Conservation (phyloP, 805 yeast genomes). For the Metschnikowia aberdeeniae region DNA sequence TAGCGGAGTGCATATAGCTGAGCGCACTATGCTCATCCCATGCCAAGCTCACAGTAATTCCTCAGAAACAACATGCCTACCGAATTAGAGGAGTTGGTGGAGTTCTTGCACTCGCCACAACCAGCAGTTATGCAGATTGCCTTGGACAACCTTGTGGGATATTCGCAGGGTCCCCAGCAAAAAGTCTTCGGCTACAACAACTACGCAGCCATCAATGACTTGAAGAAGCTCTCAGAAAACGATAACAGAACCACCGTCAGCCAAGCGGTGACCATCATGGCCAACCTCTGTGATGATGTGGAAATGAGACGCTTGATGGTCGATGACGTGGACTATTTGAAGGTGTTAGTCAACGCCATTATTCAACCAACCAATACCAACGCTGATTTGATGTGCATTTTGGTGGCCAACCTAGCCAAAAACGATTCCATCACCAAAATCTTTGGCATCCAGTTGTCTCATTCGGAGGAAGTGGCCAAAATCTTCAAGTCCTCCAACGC, state of each 20-base stretch:
- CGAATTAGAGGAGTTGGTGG: slow-evolving; percentile 56
- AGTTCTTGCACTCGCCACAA: slow-evolving; percentile 76
- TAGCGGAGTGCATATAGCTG: background rate
- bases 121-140: slow-evolving; percentile 81
- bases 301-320: slow-evolving; percentile 62
- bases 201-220: slow-evolving; percentile 65
- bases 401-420: slow-evolving; percentile 83
- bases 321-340: slow-evolving; percentile 54
- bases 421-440: slow-evolving; percentile 57
- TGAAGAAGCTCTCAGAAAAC: slow-evolving; percentile 56
- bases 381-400: slow-evolving; percentile 79
- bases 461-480: slow-evolving; percentile 35
- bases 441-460: slow-evolving; percentile 36
- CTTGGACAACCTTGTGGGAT: slow-evolving; percentile 76
- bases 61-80: slow-evolving; percentile 33
- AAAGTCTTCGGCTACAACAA: slow-evolving; percentile 66
- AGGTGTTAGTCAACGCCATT: slow-evolving; percentile 46
- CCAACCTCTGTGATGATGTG: slow-evolving; percentile 73
- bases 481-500: slow-evolving; percentile 54
- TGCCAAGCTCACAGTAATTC: background rate
- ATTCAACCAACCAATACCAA: slow-evolving; percentile 54
- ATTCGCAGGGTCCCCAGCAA: slow-evolving; percentile 66
- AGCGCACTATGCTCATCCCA: slow-evolving; percentile 3
- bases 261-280: slow-evolving; percentile 73
- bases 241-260: slow-evolving; percentile 52